Evolutionary conservation across 768 basidiomycete species (phyloP), one percentile per base, ranked within the genome.

Genomic region (Boletus subparvulus): DNA sequence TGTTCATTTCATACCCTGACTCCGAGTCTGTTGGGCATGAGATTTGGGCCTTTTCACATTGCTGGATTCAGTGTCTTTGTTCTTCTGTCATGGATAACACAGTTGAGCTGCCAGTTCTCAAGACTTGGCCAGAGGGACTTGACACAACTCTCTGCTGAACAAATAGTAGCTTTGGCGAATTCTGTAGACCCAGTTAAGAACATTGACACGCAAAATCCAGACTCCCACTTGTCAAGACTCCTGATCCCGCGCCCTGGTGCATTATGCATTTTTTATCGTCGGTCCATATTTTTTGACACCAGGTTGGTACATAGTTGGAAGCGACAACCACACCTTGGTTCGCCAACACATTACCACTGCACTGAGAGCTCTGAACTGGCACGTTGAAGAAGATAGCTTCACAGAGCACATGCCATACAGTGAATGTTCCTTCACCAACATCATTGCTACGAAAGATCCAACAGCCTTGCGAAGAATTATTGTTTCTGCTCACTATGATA

Each of bases 371-470:
- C 75, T 96, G 47, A 80, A 89, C 17, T 98, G 96, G 96, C 84
- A 94, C 57, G 73, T 94, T 48, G 93, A 97, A 66, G 82, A 87
- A 65, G 94, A 97, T 65, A 75, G 78, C 24, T 98, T 98, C 75
- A 82, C 76, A 6, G 87, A 79, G 48, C 67, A 74, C 17, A 98
- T 97, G 2, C 97, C 97, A 1, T 82, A 89, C 60, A 96, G 96
- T 5, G 65, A 69, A 33, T 91, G 83, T 64, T 75, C 77, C 39
- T 96, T 99, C 69, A 87, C 85, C 14, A 99, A 99, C 74, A 78
- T 98, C 48, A 87, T 98, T 61, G 96, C 94, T 33, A 98, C 97
- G 12, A 97, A 97, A 69, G 89, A 98, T 68, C 90, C 91, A n/a
- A 70, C 75, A 17, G 95, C 97, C 0, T 75, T 87, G 2, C 75